Percentiles rank a stretch among this genome's conserved stretches.
Evolutionary conservation across 768 basidiomycete species (phyloP).

Genomic region (Panus rudis): DNA sequence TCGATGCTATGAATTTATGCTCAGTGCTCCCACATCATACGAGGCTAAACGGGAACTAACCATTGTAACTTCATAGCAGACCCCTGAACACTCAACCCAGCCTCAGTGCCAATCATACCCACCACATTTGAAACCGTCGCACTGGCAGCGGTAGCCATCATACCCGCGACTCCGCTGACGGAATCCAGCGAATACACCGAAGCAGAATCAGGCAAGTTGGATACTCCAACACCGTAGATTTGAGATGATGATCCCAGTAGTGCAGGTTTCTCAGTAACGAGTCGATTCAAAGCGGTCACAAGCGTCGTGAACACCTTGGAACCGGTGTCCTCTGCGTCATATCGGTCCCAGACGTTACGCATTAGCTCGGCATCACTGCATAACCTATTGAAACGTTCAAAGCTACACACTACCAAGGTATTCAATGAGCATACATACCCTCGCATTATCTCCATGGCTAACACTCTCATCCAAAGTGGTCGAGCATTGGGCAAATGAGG

Average conservation of each 20-base stretch:
- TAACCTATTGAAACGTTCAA: slow-evolving; percentile 33
- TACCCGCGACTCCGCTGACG: slow-evolving; percentile 68
- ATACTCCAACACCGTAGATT: slow-evolving; percentile 74
- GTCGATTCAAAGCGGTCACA: slow-evolving; percentile 75
- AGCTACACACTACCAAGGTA: not conserved
- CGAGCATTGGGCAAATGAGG: slow-evolving; percentile 24
- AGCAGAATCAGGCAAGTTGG: slow-evolving; percentile 27
- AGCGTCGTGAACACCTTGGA: slow-evolving; percentile 73
- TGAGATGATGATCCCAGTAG: slow-evolving; percentile 74
- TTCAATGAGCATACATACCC: slow-evolving; percentile 42
- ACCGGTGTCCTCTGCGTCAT: slow-evolving; percentile 52
- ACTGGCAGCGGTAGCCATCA: slow-evolving; percentile 77
- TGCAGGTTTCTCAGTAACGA: slow-evolving; percentile 84
- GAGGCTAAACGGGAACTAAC: slow-evolving; percentile 35
- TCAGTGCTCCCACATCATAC: slow-evolving; percentile 7
- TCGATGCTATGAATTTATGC: slow-evolving; percentile 61
- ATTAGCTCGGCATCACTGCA: slow-evolving; percentile 78
- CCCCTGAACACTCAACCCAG: slow-evolving; percentile 63
- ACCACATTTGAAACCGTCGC: slow-evolving; percentile 80
- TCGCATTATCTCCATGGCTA: slow-evolving; percentile 89
- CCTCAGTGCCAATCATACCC: slow-evolving; percentile 72
- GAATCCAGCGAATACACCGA: slow-evolving; percentile 50
- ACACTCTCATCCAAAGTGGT: slow-evolving; percentile 82
- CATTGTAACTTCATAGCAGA: slow-evolving; percentile 89
- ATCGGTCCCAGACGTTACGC: slow-evolving; percentile 72